These are phyloP conservation scores for Pleurotus tuber-regium DNA, from an alignment of 768 basidiomycete genomes.

Conservation along the genomic window DNA sequence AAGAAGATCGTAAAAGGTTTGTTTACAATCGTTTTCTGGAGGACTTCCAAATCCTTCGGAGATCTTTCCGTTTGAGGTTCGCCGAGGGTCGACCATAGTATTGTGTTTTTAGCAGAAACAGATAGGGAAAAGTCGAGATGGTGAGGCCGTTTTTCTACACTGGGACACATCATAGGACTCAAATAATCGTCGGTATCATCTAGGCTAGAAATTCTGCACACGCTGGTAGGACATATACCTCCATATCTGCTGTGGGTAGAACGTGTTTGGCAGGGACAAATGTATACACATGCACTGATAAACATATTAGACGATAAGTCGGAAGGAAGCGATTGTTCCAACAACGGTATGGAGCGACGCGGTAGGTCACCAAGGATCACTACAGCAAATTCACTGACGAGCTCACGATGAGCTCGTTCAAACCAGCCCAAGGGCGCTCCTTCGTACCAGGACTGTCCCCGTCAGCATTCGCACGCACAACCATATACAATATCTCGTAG, in stretches of 20 bases:
- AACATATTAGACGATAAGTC: too few species aligned
- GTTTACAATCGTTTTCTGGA: slow-evolving; percentile 53
- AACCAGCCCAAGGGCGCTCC: not conserved
- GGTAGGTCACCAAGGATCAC: not conserved
- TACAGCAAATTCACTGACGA: not conserved
- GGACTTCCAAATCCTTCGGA: slow-evolving; percentile 67
- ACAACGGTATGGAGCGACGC: too few species aligned
- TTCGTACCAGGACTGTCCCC: not conserved
- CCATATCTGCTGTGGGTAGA: slow-evolving; percentile 94
- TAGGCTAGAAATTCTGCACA: slow-evolving; percentile 84
- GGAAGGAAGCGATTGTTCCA: too few species aligned
- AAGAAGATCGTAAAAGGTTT: slow-evolving; percentile 48
- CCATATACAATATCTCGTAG: not conserved
- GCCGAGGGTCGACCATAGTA: slow-evolving; percentile 71
- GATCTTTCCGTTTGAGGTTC: slow-evolving; percentile 85
- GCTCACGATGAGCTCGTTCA: not conserved
- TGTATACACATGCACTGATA: too few species aligned
- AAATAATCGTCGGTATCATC: not conserved
- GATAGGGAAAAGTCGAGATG: slow-evolving; percentile 86
- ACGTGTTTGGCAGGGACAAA: slow-evolving; percentile 86
- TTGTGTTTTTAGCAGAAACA: slow-evolving; percentile 88
- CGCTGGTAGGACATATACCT: slow-evolving; percentile 86
- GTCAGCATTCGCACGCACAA: not conserved
- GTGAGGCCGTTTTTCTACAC: slow-evolving; percentile 47
- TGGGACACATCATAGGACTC: not conserved